Base-by-base conservation (phyloP, 352 stramenopile species). In the Thalassiosira hispida region DNA sequence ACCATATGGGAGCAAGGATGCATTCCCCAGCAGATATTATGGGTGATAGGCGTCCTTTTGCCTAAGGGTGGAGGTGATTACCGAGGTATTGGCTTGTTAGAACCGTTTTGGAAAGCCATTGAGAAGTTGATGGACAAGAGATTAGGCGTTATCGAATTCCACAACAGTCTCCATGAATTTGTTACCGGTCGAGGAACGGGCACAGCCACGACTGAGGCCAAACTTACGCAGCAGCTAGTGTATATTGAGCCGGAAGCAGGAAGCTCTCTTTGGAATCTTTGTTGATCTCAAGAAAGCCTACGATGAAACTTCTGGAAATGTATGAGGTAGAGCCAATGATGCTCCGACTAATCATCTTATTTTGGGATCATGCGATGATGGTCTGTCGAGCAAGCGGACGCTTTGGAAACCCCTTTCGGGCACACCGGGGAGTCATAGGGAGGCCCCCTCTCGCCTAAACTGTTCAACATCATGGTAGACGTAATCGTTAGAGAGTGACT, bases 381-480 rank as follows among this genome's bases (percentile, higher is more conserved):
- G 61, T 70, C 4, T 71, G 47, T 51, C 20, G 60, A 11, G 35
- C 40, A 16, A n/a, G 59, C n/a, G 57, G 59, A 22, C 29, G 27
- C 40, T 77, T 68, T 59, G 63, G 64, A 0, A 11, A 23, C 22
- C 35, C 68, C 18, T 79, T 82, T 35, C 35, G 23, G 60, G 77
- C 77, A 55, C 8, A 20, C 7, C 63, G 46, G 7, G 61, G 75
- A 1, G 75, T 83, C 76, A 14, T 62, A 84, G 56, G 77, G 77
- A 1, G 66, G 69, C 27, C 60, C 62, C 16, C 5, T 81, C 3
- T 75, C 57, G 0, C 63, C 72, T 6, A 52, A 27, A 1, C 64
- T 81, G 27, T 85, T 85, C 23, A 81, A 85, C 49, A 70, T 81
- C 20, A 27, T 79, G 18, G 64, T 79, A 1, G 55, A 85, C 73